Evolutionary conservation across 2,329 filamentous ascomycete species (phyloP), one percentile per base, ranked within the genome.

Genomic region (Penicillium sp.): DNA sequence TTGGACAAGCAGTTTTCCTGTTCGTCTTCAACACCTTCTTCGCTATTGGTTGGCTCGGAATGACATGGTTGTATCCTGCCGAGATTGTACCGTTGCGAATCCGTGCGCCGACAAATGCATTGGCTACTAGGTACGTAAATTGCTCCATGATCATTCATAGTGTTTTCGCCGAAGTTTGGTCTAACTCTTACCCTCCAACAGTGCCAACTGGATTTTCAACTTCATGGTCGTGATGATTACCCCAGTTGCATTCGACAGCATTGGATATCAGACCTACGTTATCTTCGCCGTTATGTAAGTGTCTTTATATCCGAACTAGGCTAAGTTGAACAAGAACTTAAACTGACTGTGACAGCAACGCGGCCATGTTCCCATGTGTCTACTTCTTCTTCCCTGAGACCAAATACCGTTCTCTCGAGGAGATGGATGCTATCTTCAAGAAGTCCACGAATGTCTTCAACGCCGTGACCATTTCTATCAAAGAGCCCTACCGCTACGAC

Each of bases 161-260:
- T 13, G 20, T 13, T 13, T 36, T 3, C 33, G 12, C 4, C 24
- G 12, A 18, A 15, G 21, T 32, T 8, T 17, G 8, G 8, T 36
- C 49, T 55, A 43, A 52, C 37, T 26, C 15, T 20, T n/a, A 9
- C 12, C 26, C 29, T 2, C n/a, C 10, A 15, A 20, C n/a, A 58
- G 58, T 29, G 58, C 77, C 42, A 84, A 83, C 65, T 83, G 81
- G 81, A 68, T 79, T 9, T 79, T 79, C 67, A 83, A 84, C 66
- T 86, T 86, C 67, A 73, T 86, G 62, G 81, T 87, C 23, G 84
- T 87, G 32, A 84, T 85, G 79, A 80, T 87, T 37, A 85, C 84
- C 0, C 84, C 84, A 0, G 77, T 82, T 5, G 80, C 83, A 7
- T 82, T 86, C 57, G 69, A 72, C 3, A 80, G 75, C 43, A 83